Evolutionary conservation across 176 grass and related monocot genomes (phyloP).

Genomic region (Eremochloa ophiuroides): DNA sequence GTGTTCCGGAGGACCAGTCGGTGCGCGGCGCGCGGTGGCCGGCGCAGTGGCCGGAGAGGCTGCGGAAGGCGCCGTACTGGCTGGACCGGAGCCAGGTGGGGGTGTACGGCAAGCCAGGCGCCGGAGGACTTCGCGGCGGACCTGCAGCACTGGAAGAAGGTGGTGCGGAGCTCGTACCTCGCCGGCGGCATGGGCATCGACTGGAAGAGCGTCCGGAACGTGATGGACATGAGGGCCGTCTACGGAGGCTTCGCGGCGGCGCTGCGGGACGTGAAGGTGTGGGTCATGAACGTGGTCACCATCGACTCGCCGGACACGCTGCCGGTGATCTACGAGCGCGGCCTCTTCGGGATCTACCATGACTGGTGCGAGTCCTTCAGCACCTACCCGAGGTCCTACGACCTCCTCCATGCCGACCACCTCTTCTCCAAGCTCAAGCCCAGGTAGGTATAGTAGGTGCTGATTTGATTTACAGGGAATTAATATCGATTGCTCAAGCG

Average conservation of each 20-base stretch:
- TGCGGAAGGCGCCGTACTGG: conserved; percentile 64
- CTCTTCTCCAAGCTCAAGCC: conserved; percentile 75
- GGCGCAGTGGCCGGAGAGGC: conserved; percentile 60
- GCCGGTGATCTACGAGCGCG: conserved; percentile 73
- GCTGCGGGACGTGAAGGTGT: conserved; percentile 57
- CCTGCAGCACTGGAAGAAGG: conserved; percentile 68
- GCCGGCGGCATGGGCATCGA: conserved; percentile 82
- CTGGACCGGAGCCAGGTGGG: conserved; percentile 66
- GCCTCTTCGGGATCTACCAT: conserved; percentile 73
- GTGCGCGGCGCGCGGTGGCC: conserved; percentile 67
- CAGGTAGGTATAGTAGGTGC: too few species aligned
- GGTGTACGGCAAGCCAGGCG: conserved; percentile 85
- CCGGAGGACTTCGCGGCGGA: conserved; percentile 77
- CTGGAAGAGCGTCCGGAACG: conserved; percentile 75
- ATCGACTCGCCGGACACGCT: conserved; percentile 79
- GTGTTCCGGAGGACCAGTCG: conserved; percentile 30
- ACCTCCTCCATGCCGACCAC: conserved; percentile 77
- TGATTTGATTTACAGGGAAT: too few species aligned
- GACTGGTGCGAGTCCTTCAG: conserved; percentile 84
- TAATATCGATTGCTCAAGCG: too few species aligned
- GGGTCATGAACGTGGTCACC: conserved; percentile 72
- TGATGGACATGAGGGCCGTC: conserved; percentile 94
- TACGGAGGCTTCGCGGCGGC: conserved; percentile 83
- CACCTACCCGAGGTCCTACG: conserved; percentile 79
- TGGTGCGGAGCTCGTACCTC: conserved; percentile 66